These are phyloP conservation scores for Ettlia oleoabundans DNA, from an alignment of 139 green algal species.

Conservation along the genomic window DNA sequence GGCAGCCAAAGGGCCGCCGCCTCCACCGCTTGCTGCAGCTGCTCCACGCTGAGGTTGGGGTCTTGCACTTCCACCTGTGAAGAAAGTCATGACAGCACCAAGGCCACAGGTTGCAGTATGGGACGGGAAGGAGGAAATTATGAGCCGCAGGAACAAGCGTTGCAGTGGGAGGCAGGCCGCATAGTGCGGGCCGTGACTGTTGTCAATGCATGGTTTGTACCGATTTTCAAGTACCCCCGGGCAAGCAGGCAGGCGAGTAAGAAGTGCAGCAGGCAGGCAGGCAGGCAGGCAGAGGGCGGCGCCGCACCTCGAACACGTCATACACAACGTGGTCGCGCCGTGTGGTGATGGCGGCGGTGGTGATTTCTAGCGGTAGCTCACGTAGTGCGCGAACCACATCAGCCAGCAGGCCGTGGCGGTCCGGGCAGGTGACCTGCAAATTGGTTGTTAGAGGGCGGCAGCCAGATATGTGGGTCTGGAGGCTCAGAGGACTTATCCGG, in stretches of 20 bases:
- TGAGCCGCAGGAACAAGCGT: no score
- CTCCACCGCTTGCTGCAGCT: neutral
- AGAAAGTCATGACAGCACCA: no score
- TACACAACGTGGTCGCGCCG: constrained; percentile 57
- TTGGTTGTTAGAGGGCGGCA: neutral
- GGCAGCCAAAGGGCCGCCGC: neutral
- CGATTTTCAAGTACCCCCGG: no score
- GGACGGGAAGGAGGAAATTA: no score
- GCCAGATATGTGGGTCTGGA: neutral
- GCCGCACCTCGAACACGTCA: constrained; percentile 73
- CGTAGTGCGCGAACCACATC: constrained; percentile 70
- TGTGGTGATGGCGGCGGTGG: constrained; percentile 74
- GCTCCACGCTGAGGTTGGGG: neutral
- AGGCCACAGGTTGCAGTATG: no score
- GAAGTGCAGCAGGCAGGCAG: neutral
- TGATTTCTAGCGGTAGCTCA: constrained; percentile 73
- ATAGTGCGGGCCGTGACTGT: no score
- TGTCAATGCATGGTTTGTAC: no score
- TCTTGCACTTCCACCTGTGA: constrained; percentile 13
- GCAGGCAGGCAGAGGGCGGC: neutral
- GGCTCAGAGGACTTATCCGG: neutral
- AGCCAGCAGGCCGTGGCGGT: constrained; percentile 69
- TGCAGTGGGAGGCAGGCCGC: no score
- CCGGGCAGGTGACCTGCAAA: constrained; percentile 68
- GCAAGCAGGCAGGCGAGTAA: no score